A percentile compares a stretch with the other conserved stretches of the same genome.
These are phyloP conservation scores for Fusarium proliferatum DNA, from an alignment of 2,329 filamentous ascomycete genomes.

Conservation along the genomic window DNA sequence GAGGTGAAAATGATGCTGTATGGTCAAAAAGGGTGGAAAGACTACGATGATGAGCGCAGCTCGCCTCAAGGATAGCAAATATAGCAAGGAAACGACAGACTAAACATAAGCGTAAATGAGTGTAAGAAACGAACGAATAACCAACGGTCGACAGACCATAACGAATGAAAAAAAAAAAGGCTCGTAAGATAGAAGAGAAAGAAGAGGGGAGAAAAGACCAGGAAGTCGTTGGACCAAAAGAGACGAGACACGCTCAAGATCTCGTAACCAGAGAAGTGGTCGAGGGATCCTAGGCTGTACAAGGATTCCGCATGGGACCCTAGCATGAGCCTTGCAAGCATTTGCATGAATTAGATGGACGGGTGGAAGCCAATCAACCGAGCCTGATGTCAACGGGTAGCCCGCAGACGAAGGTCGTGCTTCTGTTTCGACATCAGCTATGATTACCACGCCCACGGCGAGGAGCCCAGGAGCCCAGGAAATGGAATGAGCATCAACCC, in stretches of 20 bases:
- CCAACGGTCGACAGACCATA: constrained; percentile 28
- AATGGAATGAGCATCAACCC: constrained; percentile 28
- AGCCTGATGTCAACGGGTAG: constrained; percentile 21
- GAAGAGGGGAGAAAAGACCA: constrained; percentile 27
- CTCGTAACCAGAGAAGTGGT: constrained; percentile 26
- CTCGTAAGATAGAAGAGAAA: constrained; percentile 15
- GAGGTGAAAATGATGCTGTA: background rate
- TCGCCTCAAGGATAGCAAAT: constrained; percentile 37
- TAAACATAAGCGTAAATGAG: constrained; percentile 21
- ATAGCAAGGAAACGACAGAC: constrained; percentile 18
- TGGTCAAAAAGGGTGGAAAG: constrained; percentile 21
- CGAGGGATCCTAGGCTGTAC: constrained; percentile 32
- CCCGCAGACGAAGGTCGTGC: constrained; percentile 29
- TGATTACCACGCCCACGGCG: constrained; percentile 13
- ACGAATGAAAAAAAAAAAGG: constrained; percentile 14
- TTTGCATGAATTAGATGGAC: constrained; percentile 40
- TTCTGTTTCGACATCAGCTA: constrained; percentile 45
- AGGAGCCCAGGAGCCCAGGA: constrained; percentile 21
- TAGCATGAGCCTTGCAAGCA: constrained; percentile 29
- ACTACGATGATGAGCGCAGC: constrained; percentile 41
- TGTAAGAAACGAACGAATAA: constrained; percentile 36
- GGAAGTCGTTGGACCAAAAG: constrained; percentile 20
- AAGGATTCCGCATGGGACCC: constrained; percentile 22
- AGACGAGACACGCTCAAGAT: constrained; percentile 29
- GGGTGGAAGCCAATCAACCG: constrained; percentile 32